A percentile compares a stretch with the other conserved stretches of the same genome.
phyloP scores from a whole-genome alignment of 1,139 yeast genomes.

The Tardiomyces depauwii region DNA sequence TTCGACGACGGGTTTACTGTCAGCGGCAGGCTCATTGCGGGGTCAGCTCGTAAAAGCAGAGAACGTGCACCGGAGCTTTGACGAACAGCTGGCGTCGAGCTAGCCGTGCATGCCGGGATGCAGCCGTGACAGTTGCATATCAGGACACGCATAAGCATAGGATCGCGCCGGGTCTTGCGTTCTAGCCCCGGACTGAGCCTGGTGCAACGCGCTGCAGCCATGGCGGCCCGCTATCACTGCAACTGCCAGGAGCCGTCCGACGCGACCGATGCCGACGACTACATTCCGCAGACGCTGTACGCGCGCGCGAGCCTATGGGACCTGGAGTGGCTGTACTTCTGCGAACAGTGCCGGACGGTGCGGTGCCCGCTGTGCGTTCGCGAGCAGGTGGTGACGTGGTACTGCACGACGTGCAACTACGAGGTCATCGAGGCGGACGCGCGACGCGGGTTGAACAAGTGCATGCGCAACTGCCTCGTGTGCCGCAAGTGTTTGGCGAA shows the following conservation, averaged over 20 bases:
- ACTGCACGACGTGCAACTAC: slow-evolving; percentile 12
- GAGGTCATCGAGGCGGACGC: slow-evolving; percentile 6
- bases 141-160: too few relatives aligned
- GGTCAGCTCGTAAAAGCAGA: too few relatives aligned
- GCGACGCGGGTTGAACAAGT: slow-evolving; percentile 6
- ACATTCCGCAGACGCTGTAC: background rate
- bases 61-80: too few relatives aligned
- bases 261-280: background rate
- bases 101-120: too few relatives aligned
- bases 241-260: background rate
- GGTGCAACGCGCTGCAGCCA: slow-evolving; percentile 1
- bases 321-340: slow-evolving; percentile 10
- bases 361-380: slow-evolving; percentile 13
- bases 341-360: slow-evolving; percentile 11
- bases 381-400: slow-evolving; percentile 10
- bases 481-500: slow-evolving; percentile 12
- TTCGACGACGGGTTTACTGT: slow-evolving; percentile 24
- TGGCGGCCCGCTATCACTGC: background rate
- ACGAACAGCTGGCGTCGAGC: too few relatives aligned
- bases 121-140: too few relatives aligned
- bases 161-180: too few relatives aligned
- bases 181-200: background rate
- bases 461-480: slow-evolving; percentile 13
- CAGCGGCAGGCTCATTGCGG: slow-evolving; percentile 12
- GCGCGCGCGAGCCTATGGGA: background rate